A percentile compares a stretch with the other conserved stretches of the same genome.
phyloP scores from a whole-genome alignment of 805 yeast species.

The Candida khao-thaluensis region DNA sequence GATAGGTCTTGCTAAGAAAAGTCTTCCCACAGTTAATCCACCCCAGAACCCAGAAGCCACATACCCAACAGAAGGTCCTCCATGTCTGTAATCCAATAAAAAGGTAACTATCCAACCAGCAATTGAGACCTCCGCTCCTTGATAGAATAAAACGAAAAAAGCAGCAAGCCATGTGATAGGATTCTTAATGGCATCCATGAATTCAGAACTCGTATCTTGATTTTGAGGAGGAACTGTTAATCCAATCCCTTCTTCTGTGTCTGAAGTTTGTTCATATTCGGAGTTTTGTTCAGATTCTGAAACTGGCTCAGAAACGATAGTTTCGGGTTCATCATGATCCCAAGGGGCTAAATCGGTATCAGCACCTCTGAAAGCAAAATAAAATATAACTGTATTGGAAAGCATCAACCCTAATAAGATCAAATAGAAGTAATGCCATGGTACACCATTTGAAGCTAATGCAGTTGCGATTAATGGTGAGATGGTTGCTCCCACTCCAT shows the following conservation, averaged over 20 bases:
- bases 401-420: constrained; percentile 44
- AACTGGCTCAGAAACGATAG: neutral
- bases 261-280: neutral
- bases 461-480: constrained; percentile 65
- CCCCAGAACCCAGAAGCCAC: constrained; percentile 72
- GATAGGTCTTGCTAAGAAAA: constrained; percentile 45
- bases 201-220: constrained; percentile 11
- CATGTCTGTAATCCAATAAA: constrained; percentile 53
- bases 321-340: constrained; percentile 25
- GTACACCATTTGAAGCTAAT: constrained; percentile 47
- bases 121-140: constrained; percentile 67
- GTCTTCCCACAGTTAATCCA: constrained; percentile 65
- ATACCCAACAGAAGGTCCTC: constrained; percentile 52
- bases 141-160: constrained; percentile 55
- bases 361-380: constrained; percentile 48
- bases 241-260: neutral
- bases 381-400: constrained; percentile 30
- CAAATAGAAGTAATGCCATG: constrained; percentile 56
- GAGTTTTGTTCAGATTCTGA: neutral
- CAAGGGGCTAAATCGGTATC: constrained; percentile 44
- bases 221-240: neutral
- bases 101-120: constrained; percentile 77
- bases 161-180: constrained; percentile 49
- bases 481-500: constrained; percentile 71
- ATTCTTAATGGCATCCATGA: constrained; percentile 36